Evolutionary conservation across 352 stramenopile species (phyloP), one percentile per base, ranked within the genome.

Genomic region (Globisporangium orthogonon): DNA sequence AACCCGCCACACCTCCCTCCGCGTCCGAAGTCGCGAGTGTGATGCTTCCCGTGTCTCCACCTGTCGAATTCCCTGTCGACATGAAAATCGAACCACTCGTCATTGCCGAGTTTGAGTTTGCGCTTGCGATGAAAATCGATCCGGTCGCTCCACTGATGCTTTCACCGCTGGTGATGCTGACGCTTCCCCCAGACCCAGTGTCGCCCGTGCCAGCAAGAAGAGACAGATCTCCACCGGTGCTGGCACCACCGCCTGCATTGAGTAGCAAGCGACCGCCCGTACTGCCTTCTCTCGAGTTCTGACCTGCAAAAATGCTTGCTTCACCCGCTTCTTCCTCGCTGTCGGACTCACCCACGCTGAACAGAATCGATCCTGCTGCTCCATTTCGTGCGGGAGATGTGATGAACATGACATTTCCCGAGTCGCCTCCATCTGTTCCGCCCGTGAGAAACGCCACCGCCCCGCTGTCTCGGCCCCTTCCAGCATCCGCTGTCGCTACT

Each of bases 41-140:
- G 40, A 79, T 68, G 50, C 40, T 69, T 47, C 71, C 71, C 17
- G 67, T 73, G 30, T 67, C 55, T 1, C 64, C 67, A 3, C 67
- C 64, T 15, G 54, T 50, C 6, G 67, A 74, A 4, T 47, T 67
- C 4, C 67, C 67, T 4, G 64, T 74, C 39, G 64, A 70, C 23
- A 74, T 10, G 0, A 46, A 67, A 23, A 74, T 67, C 7, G 64
- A 64, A 7, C 67, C 67, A 35, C 67, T 74, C n/a, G 57, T 40
- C 48, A 62, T 59, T 3, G 64, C 53, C 23, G 67, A 72, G 31
- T 50, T 58, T 2, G 67, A 60, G 30, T 67, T 43, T 10, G 64
- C 54, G 18, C 56, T 72, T 28, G 56, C 50, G 15, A 74, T 62
- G 15, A 30, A 50, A 50, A 74, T 55, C 31, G 60, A 69, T 2